Evolutionary conservation across 208 protist species (phyloP), one percentile per base, ranked within the genome.

Genomic region (Leishmania tarentolae): DNA sequence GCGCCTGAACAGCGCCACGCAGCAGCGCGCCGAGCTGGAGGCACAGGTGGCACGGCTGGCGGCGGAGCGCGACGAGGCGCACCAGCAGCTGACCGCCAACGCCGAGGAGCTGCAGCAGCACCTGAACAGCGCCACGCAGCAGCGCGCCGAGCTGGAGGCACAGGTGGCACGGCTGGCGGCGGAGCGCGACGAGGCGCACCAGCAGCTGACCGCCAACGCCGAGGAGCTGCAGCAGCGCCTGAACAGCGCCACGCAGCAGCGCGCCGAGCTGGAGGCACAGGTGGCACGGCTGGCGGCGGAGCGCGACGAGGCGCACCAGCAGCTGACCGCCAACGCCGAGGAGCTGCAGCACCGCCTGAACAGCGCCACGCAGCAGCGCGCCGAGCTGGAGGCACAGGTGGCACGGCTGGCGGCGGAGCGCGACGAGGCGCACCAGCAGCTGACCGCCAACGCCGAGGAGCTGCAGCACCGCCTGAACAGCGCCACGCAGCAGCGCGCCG

Each of bases 381-480:
- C 50, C 50, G 50, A 17, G 50, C 50, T 53, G 63, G 76, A 80
- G 76, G 76, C 44, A 31, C 76, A 65, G 47, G 47, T 80, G 66
- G 68, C 63, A n/a, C 63, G 71, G 65, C 71, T 79, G 66, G 42
- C 61, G 59, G 57, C 57, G n/a, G 84, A 83, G 47, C 81, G 81
- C 79, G 79, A 83, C n/a, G 56, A 66, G 53, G 74, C 77, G 57
- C 81, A 76, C 37, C 75, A 57, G 70, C 76, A 80, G 69, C 63
- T 85, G 72, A 0, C 56, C 3, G 69, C 77, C 2, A 85, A 68
- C 69, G 77, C 85, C 52, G 68, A 57, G 75, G 82, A 89, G 79
- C 77, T 84, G 71, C 77, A 88, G 80, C 68, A 78, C 37, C 71
- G 47, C 74, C 74, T 86, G 63, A 74, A 70, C 24, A 68, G 53